These are phyloP conservation scores for Aspergillus ochraceus DNA, from an alignment of 2,329 filamentous ascomycete genomes.

Conservation along the genomic window DNA sequence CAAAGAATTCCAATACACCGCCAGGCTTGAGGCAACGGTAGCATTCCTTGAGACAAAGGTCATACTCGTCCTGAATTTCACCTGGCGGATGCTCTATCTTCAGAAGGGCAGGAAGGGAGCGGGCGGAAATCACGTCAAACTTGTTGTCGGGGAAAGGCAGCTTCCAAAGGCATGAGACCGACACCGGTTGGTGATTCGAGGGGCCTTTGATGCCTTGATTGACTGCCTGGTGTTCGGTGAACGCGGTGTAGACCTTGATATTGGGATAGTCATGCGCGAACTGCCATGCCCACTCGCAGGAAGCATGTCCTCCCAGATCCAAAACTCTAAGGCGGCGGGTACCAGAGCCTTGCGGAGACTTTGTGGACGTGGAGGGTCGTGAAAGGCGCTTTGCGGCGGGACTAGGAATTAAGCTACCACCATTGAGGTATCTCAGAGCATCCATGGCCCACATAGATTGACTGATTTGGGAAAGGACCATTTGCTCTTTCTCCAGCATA, in stretches of 20 bases:
- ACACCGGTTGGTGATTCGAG: slow-evolving; percentile 80
- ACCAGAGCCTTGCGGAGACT: slow-evolving; percentile 28
- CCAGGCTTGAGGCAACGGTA: slow-evolving; percentile 89
- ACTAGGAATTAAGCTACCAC: slow-evolving; percentile 60
- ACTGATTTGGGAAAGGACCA: slow-evolving; percentile 71
- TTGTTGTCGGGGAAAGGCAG: slow-evolving; percentile 82
- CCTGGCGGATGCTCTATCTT: slow-evolving; percentile 65
- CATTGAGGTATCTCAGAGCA: slow-evolving; percentile 60
- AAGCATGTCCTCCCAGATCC: slow-evolving; percentile 80
- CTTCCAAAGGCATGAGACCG: slow-evolving; percentile 72
- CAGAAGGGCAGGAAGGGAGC: slow-evolving; percentile 80
- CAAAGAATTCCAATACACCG: slow-evolving; percentile 85
- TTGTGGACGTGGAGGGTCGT: slow-evolving; percentile 25
- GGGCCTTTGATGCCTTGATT: slow-evolving; percentile 79
- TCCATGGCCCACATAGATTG: slow-evolving; percentile 63
- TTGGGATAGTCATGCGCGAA: slow-evolving; percentile 82
- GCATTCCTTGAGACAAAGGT: slow-evolving; percentile 79
- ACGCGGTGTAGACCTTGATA: slow-evolving; percentile 83
- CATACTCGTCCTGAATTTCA: slow-evolving; percentile 79
- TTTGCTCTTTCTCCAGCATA: slow-evolving; percentile 69
- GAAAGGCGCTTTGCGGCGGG: slow-evolving; percentile 46
- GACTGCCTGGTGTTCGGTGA: slow-evolving; percentile 70
- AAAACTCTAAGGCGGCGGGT: slow-evolving; percentile 65
- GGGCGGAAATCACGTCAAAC: slow-evolving; percentile 89
- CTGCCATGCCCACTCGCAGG: slow-evolving; percentile 96